Evolutionary conservation across 1,139 yeast genomes (phyloP).

Genomic region (Protomyces inouyei): DNA sequence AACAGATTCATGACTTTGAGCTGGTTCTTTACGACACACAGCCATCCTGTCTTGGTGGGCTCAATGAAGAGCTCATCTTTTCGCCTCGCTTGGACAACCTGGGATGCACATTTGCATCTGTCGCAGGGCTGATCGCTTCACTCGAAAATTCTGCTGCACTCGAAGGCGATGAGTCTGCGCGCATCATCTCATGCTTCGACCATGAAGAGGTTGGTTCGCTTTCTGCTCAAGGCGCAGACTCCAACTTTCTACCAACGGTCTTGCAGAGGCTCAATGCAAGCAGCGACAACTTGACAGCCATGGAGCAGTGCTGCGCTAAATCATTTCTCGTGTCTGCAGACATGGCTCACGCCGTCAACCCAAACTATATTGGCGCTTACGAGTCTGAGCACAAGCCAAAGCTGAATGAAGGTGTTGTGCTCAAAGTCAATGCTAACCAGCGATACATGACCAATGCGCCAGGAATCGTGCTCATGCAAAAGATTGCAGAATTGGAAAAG

Average conservation of each 20-base stretch:
- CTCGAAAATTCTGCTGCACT: conserved; percentile 40
- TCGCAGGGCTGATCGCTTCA: conserved; percentile 63
- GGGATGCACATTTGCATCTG: conserved; percentile 47
- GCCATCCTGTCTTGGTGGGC: conserved; percentile 75
- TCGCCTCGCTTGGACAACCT: conserved; percentile 92
- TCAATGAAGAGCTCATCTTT: conserved; percentile 83
- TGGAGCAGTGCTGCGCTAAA: conserved; percentile 65
- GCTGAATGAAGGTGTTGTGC: conserved; percentile 83
- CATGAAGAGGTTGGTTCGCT: conserved; percentile 94
- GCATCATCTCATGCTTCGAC: conserved; percentile 75
- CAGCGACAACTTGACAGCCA: conserved; percentile 32
- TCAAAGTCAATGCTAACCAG: conserved; percentile 91
- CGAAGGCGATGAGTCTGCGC: conserved; percentile 49
- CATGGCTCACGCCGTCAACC: conserved; percentile 96
- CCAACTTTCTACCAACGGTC: conserved; percentile 74
- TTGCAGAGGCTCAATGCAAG: conserved; percentile 33
- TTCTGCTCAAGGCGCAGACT: conserved; percentile 95
- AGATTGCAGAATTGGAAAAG: conserved; percentile 59
- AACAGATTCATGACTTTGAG: conserved; percentile 78
- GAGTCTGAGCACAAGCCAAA: conserved; percentile 75
- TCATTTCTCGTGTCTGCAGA: conserved; percentile 90
- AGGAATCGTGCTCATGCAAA: conserved; percentile 73
- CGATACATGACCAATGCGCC: conserved; percentile 91
- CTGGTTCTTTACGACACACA: conserved; percentile 83
- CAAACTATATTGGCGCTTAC: conserved; percentile 73